A percentile compares a stretch with the other conserved stretches of the same genome.
These are phyloP conservation scores for Pythium dissimile DNA, from an alignment of 352 stramenopile species.

Conservation along the genomic window DNA sequence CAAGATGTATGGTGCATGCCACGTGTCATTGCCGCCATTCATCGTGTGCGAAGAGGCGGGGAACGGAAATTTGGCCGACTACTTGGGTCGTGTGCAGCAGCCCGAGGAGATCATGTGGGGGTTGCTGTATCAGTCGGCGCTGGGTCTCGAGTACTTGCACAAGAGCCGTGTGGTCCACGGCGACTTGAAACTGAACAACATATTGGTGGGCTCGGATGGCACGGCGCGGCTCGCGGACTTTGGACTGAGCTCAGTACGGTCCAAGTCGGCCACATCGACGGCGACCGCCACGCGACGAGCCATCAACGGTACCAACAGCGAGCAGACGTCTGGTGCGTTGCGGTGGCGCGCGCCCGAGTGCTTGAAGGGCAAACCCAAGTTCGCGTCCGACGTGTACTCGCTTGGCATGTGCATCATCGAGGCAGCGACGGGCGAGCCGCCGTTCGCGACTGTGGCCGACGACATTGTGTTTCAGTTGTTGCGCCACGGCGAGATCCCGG, in stretches of 20 bases:
- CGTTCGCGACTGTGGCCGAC: constrained; percentile 17
- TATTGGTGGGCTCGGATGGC: constrained; percentile 21
- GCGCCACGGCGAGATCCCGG: constrained; percentile 12
- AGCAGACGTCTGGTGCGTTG: background rate
- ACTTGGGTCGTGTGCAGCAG: constrained; percentile 26
- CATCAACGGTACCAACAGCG: background rate
- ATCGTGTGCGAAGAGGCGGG: constrained; percentile 8
- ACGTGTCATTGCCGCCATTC: constrained; percentile 11
- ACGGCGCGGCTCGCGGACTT: constrained; percentile 25
- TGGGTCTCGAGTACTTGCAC: constrained; percentile 58
- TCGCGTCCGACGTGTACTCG: constrained; percentile 31
- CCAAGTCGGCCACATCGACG: too few species aligned
- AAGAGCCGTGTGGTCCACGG: constrained; percentile 51
- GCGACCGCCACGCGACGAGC: background rate
- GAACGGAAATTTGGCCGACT: constrained; percentile 8
- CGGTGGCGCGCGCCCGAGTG: constrained; percentile 32
- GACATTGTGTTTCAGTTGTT: constrained; percentile 12
- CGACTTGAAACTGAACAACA: constrained; percentile 68
- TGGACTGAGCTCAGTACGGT: constrained; percentile 15
- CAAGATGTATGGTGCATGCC: constrained; percentile 19
- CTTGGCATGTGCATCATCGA: constrained; percentile 33
- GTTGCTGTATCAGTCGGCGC: constrained; percentile 28
- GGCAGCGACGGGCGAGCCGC: constrained; percentile 20
- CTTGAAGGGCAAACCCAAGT: constrained; percentile 12
- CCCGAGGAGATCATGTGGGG: constrained; percentile 8